These are phyloP conservation scores for Lachnellula hyalina DNA, from an alignment of 2,329 filamentous ascomycete genomes.

Conservation along the genomic window DNA sequence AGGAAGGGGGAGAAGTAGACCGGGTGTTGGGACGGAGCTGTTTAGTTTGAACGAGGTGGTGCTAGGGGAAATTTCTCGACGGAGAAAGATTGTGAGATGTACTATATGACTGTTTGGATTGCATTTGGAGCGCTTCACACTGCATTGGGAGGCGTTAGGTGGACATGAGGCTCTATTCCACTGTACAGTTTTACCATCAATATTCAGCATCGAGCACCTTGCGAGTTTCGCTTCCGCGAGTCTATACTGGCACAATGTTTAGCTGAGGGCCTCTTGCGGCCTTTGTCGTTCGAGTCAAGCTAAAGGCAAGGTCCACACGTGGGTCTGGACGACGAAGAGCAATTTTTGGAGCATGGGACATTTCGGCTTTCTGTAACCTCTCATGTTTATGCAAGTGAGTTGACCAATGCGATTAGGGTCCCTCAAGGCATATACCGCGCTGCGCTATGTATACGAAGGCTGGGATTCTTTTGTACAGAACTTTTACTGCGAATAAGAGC, in stretches of 20 bases:
- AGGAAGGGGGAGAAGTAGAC: conserved; percentile 27
- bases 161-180: neutral
- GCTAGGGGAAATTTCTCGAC: neutral
- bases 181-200: neutral
- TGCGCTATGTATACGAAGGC: neutral
- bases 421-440: neutral
- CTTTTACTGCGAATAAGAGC: neutral
- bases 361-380: neutral
- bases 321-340: neutral
- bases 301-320: no score
- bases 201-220: neutral
- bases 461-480: neutral
- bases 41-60: neutral
- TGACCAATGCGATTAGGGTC: neutral
- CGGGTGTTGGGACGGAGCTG: neutral
- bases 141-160: conserved; percentile 1
- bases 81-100: neutral
- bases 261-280: no score
- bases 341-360: neutral
- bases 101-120: neutral
- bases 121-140: neutral
- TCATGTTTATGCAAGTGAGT: neutral
- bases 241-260: no score
- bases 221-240: no score
- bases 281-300: no score